These are phyloP conservation scores for Lizanozyma gosingica DNA, from an alignment of 1,139 yeast genomes.

Conservation along the genomic window DNA sequence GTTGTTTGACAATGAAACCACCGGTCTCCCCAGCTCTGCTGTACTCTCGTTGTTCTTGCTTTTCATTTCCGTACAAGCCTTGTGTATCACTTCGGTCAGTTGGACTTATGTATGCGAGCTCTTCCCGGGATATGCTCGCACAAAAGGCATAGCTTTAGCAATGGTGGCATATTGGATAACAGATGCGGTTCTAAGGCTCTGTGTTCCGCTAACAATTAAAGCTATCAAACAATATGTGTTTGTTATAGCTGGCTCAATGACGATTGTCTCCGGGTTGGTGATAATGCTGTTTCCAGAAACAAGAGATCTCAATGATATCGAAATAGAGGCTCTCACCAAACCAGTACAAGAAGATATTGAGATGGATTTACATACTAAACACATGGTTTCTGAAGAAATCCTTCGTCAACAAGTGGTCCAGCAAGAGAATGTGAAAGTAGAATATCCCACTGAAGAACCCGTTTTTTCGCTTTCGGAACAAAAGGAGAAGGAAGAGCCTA, in stretches of 20 bases:
- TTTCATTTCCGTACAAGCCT: conserved; percentile 18
- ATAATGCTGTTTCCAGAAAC: conserved; percentile 23
- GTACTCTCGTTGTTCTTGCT: conserved; percentile 22
- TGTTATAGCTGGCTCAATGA: conserved; percentile 12
- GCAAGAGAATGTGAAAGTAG: not conserved
- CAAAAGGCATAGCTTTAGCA: conserved; percentile 25
- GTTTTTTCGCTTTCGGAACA: not conserved
- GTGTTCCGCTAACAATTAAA: conserved; percentile 16
- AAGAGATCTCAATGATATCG: conserved; percentile 8
- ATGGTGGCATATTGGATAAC: conserved; percentile 24
- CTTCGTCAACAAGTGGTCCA: not conserved
- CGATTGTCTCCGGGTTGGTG: conserved; percentile 13
- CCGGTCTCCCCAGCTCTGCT: conserved; percentile 11
- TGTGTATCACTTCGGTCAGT: conserved; percentile 21
- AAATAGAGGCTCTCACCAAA: conserved; percentile 6
- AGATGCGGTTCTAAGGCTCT: conserved; percentile 15
- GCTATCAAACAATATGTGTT: conserved; percentile 17
- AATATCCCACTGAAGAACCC: not conserved
- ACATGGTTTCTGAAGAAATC: not conserved
- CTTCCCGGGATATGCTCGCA: conserved; percentile 20
- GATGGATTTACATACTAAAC: too few species aligned
- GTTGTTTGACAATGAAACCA: not conserved
- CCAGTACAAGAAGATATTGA: too few species aligned
- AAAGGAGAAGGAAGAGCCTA: not conserved
- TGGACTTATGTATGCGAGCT: conserved; percentile 27